Evolutionary conservation across 1,284 basidiomycete genomes (phyloP).

Genomic region (Pseudozyma tsukubaensis): DNA sequence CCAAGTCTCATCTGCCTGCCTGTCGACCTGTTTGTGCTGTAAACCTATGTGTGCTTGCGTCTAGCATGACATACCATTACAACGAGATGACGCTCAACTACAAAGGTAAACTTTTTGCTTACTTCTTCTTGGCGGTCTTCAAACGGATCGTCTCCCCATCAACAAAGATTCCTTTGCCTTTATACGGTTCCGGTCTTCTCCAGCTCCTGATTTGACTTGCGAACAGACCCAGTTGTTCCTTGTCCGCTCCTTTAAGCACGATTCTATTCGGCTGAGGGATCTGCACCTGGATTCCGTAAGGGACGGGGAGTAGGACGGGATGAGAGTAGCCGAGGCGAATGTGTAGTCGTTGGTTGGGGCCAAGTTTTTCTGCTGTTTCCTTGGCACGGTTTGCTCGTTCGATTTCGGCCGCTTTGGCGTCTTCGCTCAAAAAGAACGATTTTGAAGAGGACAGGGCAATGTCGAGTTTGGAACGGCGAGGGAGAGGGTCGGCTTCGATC

Average conservation of each 20-base stretch:
- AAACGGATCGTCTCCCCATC: conserved; percentile 87
- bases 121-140: conserved; percentile 95
- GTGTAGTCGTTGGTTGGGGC: conserved; percentile 51
- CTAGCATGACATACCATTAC: too few species aligned
- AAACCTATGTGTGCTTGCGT: background rate
- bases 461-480: conserved; percentile 43
- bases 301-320: conserved; percentile 83
- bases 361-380: conserved; percentile 24
- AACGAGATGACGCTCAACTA: too few species aligned
- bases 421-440: conserved; percentile 50
- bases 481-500: conserved; percentile 81
- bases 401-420: conserved; percentile 48
- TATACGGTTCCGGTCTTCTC: conserved; percentile 94
- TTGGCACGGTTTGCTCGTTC: conserved; percentile 18
- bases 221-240: conserved; percentile 81
- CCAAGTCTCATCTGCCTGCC: too few species aligned
- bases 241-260: conserved; percentile 72
- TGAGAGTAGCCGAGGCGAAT: conserved; percentile 84
- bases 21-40: too few species aligned
- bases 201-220: conserved; percentile 85
- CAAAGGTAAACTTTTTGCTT: conserved; percentile 63
- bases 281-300: conserved; percentile 67
- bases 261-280: conserved; percentile 72
- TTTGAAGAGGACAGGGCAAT: conserved; percentile 37
- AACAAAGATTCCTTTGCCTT: conserved; percentile 87